phyloP scores from a whole-genome alignment of 2,329 filamentous ascomycete genomes.

The Venturia carpophila region DNA sequence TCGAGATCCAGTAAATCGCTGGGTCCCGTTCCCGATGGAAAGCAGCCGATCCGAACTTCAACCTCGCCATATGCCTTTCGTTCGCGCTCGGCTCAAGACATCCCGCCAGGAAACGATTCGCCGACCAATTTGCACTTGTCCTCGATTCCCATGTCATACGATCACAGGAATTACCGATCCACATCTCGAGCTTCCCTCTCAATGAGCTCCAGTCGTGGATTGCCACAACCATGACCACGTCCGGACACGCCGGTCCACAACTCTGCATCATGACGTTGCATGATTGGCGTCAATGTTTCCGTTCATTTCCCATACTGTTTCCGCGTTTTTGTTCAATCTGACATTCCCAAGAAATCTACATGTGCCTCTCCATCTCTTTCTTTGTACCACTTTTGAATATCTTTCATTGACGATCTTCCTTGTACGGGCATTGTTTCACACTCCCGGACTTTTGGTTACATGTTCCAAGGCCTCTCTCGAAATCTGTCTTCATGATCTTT shows the following conservation, averaged over 20 bases:
- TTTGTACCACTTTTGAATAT: not conserved
- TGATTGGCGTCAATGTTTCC: not conserved
- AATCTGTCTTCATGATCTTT: not conserved
- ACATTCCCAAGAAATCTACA: not conserved
- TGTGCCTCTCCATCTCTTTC: not conserved
- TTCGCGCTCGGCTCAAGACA: not conserved
- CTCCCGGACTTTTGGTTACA: not conserved
- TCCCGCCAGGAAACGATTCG: not conserved
- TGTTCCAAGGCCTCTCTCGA: not conserved
- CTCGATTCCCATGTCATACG: not conserved
- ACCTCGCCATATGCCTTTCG: not conserved
- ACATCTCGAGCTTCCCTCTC: not conserved
- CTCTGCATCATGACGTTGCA: conserved; percentile 19
- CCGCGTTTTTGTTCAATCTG: not conserved
- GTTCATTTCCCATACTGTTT: not conserved
- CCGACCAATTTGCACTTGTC: not conserved
- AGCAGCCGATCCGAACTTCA: not conserved
- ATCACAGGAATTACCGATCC: not conserved
- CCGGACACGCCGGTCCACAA: not conserved
- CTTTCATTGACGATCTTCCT: not conserved
- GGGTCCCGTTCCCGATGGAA: not conserved
- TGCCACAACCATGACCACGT: not conserved
- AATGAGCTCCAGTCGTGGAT: not conserved
- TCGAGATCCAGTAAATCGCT: not conserved
- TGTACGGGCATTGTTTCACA: not conserved